Conservation (phyloP, 768 basidiomycete species). For the Galerina sulciceps region DNA sequence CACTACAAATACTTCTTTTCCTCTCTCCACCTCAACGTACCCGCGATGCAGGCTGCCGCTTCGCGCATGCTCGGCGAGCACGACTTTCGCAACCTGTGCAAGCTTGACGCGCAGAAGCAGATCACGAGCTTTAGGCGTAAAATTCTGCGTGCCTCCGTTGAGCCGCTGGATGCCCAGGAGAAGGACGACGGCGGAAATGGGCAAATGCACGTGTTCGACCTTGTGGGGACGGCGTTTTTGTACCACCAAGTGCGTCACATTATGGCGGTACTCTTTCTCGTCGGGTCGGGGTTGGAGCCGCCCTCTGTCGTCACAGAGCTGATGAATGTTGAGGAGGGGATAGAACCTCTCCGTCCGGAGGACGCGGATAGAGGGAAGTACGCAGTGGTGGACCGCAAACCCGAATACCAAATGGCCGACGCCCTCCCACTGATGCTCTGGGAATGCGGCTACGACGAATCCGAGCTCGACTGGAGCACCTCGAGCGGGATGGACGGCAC, state of each 20-base stretch:
- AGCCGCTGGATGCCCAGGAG: constrained; percentile 38
- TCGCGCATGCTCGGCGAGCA: constrained; percentile 79
- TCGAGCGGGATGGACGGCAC: constrained; percentile 43
- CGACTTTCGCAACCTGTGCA: constrained; percentile 96
- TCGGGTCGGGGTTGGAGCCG: constrained; percentile 79
- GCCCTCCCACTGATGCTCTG: constrained; percentile 90
- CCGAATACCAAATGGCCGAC: constrained; percentile 94
- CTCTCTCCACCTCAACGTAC: constrained; percentile 64
- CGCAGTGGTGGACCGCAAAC: constrained; percentile 70
- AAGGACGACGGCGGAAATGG: constrained; percentile 23
- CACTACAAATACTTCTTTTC: constrained; percentile 99
- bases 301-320: constrained; percentile 73
- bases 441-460: constrained; percentile 78
- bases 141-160: constrained; percentile 70
- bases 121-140: constrained; percentile 77
- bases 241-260: constrained; percentile 98
- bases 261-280: constrained; percentile 88
- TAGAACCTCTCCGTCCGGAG: constrained; percentile 35
- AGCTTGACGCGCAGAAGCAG: constrained; percentile 90
- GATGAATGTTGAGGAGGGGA: constrained; percentile 67
- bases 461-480: constrained; percentile 75
- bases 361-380: constrained; percentile 26
- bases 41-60: constrained; percentile 78
- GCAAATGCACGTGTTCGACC: constrained; percentile 73
- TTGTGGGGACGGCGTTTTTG: constrained; percentile 86